Base-by-base conservation (phyloP, 1,139 yeast genomes). In the Hyphopichia fennica region DNA sequence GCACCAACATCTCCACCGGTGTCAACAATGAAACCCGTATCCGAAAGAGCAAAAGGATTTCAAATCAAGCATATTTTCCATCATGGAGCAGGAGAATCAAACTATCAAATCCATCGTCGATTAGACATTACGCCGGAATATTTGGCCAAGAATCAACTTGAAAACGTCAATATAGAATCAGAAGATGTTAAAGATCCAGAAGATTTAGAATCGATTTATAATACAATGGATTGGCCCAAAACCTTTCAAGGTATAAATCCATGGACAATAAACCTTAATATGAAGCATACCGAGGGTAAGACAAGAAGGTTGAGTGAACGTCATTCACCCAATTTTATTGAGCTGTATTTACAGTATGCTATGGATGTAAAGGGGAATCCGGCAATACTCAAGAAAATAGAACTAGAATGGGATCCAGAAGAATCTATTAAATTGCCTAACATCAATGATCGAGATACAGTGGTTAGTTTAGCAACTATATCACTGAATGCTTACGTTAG, bases 401-500 rank as follows among this genome's bases (percentile, higher is more conserved):
- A 67, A 25, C 56, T 84, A 13, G 87, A 82, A 38, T 85, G 91
- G 84, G 70, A 54, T 9, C 65, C 63, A 11, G 75, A 67, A 36
- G 59, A 57, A 4, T 72, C 72, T 14, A 70, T 84, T 3, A 44
- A 65, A 1, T 76, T 86, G 1, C 99, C 99, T 0, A 81, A 93
- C 54, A 67, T 93, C 8, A 65, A 79, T 3, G 96, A 91, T 62
- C 77, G 77, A 42, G 81, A 80, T 33, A 87, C 97, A 0, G 60
- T 93, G 5, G 70, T 91, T 4, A 69, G 87, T 1, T 66, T 93
- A 37, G 99, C 98, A 0, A 67, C 85, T 43, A 86, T 93, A 79
- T 82, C 97, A 0, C 87, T 96, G 2, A 87, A 93, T 62, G 98
- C 99, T 2, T 93, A 93, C 57, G 96, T 89, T 2, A 76, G 78